Evolutionary conservation across 2,329 filamentous ascomycete genomes (phyloP).

Genomic region (Aureobasidium pullulans): DNA sequence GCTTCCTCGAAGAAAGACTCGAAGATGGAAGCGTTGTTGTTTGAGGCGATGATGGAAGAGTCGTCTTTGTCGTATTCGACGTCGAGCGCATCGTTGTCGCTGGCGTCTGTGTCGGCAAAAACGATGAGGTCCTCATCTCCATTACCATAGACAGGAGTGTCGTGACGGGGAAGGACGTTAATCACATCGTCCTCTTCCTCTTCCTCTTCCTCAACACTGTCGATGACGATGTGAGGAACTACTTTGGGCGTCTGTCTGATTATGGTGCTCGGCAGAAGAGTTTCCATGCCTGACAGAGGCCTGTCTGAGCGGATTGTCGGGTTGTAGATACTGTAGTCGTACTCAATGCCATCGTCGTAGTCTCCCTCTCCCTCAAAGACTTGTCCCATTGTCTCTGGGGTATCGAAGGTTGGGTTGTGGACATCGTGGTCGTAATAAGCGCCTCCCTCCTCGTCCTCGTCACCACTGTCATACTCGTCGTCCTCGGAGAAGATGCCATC

Average conservation of each 20-base stretch:
- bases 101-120: background rate
- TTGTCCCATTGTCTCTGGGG: background rate
- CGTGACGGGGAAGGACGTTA: background rate
- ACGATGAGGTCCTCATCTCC: conserved; percentile 1
- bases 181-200: background rate
- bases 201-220: background rate
- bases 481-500: background rate
- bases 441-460: background rate
- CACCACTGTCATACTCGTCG: background rate
- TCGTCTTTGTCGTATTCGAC: background rate
- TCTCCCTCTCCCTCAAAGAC: background rate
- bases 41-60: background rate
- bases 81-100: background rate
- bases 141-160: background rate
- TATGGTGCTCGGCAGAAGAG: background rate
- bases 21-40: background rate
- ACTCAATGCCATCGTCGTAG: background rate
- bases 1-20: conserved; percentile 2
- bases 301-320: background rate
- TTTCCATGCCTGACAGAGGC: background rate
- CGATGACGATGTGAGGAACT: background rate
- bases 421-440: background rate
- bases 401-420: background rate
- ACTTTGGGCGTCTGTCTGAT: background rate
- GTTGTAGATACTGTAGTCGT: background rate